Percentiles rank a stretch among this genome's conserved stretches.
phyloP scores from a whole-genome alignment of 306 rosid species.

The Argentina anserina region DNA sequence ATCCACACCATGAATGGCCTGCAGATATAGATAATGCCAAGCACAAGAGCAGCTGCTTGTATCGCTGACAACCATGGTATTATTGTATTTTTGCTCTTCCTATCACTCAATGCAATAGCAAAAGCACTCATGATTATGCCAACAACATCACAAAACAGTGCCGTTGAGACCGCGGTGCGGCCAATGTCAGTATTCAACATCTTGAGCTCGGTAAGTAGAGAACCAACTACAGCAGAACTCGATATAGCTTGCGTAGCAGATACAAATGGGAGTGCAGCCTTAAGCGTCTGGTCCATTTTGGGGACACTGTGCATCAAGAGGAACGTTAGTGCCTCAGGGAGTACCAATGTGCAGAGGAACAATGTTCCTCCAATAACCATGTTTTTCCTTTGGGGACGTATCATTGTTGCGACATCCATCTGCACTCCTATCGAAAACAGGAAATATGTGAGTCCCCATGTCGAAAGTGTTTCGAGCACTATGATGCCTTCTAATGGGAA shows the following conservation, averaged over 20 bases:
- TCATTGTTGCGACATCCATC: constrained; percentile 28
- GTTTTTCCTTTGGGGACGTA: constrained; percentile 41
- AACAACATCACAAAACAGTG: constrained; percentile 38
- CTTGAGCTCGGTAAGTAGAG: constrained; percentile 51
- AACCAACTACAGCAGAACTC: constrained; percentile 36
- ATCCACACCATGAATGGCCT: constrained; percentile 37
- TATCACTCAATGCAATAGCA: constrained; percentile 13
- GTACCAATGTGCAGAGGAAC: constrained; percentile 20
- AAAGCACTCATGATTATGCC: constrained; percentile 17
- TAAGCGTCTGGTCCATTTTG: neutral
- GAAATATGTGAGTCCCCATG: constrained; percentile 49
- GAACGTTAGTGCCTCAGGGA: constrained; percentile 5
- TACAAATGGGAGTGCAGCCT: constrained; percentile 20
- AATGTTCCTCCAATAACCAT: constrained; percentile 33
- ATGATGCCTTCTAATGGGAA: constrained; percentile 41
- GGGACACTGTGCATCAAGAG: neutral
- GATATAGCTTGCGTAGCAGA: constrained; percentile 39
- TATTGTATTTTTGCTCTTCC: neutral
- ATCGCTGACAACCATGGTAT: neutral
- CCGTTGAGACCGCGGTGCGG: constrained; percentile 42
- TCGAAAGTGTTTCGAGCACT: constrained; percentile 35
- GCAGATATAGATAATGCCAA: constrained; percentile 12
- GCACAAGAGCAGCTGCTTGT: constrained; percentile 11
- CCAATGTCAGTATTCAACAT: constrained; percentile 55
- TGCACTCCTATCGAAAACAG: constrained; percentile 43